phyloP scores from a whole-genome alignment of 1,284 basidiomycete species.

The Pseudozyma flocculosa region DNA sequence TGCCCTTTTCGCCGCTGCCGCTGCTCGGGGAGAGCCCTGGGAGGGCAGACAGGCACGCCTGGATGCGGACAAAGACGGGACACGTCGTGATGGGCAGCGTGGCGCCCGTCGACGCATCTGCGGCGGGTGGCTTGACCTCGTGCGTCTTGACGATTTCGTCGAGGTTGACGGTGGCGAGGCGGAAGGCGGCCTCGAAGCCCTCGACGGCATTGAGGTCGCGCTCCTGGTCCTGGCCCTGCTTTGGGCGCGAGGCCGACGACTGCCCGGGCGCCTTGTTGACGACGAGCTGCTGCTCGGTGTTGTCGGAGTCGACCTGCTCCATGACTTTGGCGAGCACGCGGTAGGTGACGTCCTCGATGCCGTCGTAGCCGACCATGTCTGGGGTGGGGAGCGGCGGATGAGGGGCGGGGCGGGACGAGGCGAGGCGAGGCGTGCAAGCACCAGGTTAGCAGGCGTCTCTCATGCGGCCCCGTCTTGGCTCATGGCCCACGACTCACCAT shows the following conservation, averaged over 20 bases:
- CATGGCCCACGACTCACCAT: conserved; percentile 70
- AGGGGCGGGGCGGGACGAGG: not conserved
- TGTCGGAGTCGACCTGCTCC: conserved; percentile 48
- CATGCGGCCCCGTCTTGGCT: too few species aligned
- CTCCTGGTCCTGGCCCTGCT: conserved; percentile 15
- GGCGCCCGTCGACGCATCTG: conserved; percentile 5
- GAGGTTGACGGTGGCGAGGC: conserved; percentile 69
- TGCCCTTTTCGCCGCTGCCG: not conserved
- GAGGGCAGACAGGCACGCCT: conserved; percentile 64
- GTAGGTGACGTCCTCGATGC: conserved; percentile 93
- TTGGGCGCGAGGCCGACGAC: conserved; percentile 19
- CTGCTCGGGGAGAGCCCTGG: conserved; percentile 8
- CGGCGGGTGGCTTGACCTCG: conserved; percentile 60
- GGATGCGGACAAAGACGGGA: conserved; percentile 88
- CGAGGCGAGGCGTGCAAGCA: too few species aligned
- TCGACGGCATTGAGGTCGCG: conserved; percentile 80
- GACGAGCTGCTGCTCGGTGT: conserved; percentile 43
- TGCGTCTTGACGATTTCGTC: conserved; percentile 76
- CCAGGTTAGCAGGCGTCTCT: too few species aligned
- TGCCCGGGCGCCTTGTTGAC: conserved; percentile 45
- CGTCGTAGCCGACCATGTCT: conserved; percentile 87
- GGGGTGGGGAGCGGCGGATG: not conserved
- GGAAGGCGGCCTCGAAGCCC: conserved; percentile 77
- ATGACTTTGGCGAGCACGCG: conserved; percentile 49
- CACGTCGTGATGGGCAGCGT: conserved; percentile 76